These are phyloP conservation scores for Psilocybe cubensis DNA, from an alignment of 768 basidiomycete species.

Conservation along the genomic window DNA sequence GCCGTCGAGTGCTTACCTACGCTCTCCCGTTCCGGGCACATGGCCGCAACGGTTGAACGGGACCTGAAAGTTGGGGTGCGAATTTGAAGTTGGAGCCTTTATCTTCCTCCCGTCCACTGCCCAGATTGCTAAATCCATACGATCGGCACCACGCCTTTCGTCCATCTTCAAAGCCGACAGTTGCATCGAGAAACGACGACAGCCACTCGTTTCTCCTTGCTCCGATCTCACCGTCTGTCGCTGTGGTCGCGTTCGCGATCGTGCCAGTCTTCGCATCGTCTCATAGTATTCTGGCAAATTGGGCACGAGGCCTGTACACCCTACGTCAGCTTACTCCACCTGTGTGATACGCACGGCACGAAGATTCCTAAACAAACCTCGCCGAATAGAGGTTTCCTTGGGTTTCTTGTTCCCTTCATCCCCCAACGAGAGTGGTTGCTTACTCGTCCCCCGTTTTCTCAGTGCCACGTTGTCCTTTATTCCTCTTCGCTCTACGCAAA, in stretches of 20 bases:
- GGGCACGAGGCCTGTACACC: conserved; percentile 1
- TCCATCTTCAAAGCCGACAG: neutral
- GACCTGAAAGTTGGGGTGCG: neutral
- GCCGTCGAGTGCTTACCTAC: conserved; percentile 1
- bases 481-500: neutral
- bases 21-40: neutral
- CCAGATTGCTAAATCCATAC: neutral
- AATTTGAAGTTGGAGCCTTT: conserved; percentile 1
- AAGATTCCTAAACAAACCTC: neutral
- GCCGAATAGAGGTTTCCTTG: neutral
- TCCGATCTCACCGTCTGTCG: neutral
- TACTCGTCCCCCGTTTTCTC: neutral
- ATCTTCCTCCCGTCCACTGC: neutral
- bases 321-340: conserved; percentile 9
- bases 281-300: neutral
- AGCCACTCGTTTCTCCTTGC: neutral
- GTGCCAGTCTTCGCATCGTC: neutral
- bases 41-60: neutral
- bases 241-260: neutral
- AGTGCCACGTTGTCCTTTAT: neutral
- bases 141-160: neutral
- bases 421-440: neutral
- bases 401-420: neutral
- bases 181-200: neutral
- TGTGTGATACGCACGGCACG: conserved; percentile 2